These are phyloP conservation scores for Fusarium dlaminii DNA, from an alignment of 2,329 filamentous ascomycete genomes.

Conservation along the genomic window DNA sequence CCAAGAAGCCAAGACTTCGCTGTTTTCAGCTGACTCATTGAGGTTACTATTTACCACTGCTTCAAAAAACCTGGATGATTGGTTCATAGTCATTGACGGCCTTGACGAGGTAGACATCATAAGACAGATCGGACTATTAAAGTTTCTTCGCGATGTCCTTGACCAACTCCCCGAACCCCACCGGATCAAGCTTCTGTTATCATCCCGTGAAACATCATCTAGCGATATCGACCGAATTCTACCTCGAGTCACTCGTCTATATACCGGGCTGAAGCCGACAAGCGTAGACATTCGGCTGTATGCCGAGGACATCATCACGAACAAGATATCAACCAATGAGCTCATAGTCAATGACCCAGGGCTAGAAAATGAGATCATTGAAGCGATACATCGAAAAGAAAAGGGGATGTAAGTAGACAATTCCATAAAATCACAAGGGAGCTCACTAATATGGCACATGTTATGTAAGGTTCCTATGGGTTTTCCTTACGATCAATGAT, in stretches of 20 bases:
- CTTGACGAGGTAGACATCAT: neutral
- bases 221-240: neutral
- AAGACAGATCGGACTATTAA: neutral
- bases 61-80: neutral
- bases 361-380: neutral
- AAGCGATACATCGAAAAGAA: neutral
- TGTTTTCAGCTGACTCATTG: neutral
- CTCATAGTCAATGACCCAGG: neutral
- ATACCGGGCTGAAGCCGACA: neutral
- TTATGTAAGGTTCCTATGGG: conserved; percentile 25
- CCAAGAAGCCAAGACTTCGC: neutral
- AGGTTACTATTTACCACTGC: neutral
- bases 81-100: neutral
- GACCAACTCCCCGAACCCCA: neutral
- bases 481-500: conserved; percentile 15
- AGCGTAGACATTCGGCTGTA: neutral
- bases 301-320: neutral
- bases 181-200: neutral
- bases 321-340: neutral
- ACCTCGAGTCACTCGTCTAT: neutral
- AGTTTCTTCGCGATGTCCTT: neutral
- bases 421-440: rapidly evolving
- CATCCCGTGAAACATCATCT: neutral
- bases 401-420: neutral
- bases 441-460: neutral